Evolutionary conservation across 2,329 filamentous ascomycete genomes (phyloP).

Genomic region (Cordyceps militaris): DNA sequence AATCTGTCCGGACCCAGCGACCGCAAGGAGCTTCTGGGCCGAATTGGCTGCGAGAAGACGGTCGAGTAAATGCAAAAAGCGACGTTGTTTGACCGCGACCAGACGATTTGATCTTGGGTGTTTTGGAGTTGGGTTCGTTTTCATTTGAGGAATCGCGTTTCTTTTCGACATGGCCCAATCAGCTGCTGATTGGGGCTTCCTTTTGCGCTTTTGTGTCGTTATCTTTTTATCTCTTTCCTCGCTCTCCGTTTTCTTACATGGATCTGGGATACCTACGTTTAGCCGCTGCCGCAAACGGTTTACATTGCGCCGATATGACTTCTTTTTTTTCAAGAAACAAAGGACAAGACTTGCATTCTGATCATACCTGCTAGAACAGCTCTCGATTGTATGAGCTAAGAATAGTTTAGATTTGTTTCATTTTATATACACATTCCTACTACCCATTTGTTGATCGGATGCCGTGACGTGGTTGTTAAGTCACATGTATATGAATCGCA

Average conservation of each 20-base stretch:
- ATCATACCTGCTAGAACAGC: constrained; percentile 11
- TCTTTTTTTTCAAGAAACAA: background rate
- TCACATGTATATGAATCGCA: background rate
- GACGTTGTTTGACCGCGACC: background rate
- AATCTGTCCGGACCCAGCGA: constrained; percentile 66
- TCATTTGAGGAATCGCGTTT: background rate
- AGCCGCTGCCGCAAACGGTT: background rate
- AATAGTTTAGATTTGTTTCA: constrained; percentile 4
- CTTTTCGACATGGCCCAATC: background rate
- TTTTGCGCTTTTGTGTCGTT: background rate
- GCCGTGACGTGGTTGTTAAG: background rate
- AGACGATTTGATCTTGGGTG: background rate
- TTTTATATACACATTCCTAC: background rate
- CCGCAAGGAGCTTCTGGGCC: constrained; percentile 71
- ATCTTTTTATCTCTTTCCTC: background rate
- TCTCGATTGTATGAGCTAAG: constrained; percentile 10
- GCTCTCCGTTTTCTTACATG: background rate
- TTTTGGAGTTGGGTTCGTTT: constrained; percentile 5
- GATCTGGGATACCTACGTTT: constrained; percentile 11
- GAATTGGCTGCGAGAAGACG: constrained; percentile 79
- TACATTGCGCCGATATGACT: background rate
- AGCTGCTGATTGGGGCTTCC: background rate
- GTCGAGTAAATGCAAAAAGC: constrained; percentile 33
- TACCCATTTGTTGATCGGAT: background rate
- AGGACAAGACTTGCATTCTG: constrained; percentile 3